Evolutionary conservation across 2,329 filamentous ascomycete genomes (phyloP).

Genomic region (Aspergillus fumigatus): DNA sequence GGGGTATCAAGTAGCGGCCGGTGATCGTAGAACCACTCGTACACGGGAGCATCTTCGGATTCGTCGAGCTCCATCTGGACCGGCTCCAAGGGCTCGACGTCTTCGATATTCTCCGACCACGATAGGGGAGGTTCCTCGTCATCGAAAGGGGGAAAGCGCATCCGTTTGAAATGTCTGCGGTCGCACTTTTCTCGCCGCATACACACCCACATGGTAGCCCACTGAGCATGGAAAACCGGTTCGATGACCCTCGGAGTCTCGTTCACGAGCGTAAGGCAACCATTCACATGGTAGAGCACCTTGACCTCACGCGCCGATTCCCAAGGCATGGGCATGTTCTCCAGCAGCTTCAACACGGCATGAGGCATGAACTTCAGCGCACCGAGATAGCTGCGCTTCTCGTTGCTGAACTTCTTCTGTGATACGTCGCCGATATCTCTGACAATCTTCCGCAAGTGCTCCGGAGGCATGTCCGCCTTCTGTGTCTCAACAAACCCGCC

Average conservation of each 20-base stretch:
- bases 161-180: conserved; percentile 91
- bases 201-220: conserved; percentile 98
- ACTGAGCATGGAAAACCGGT: conserved; percentile 95
- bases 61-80: conserved; percentile 99
- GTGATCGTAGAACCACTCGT: conserved; percentile 98
- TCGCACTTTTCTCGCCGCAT: conserved; percentile 99
- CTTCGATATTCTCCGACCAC: conserved; percentile 98
- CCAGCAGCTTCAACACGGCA: conserved; percentile 89
- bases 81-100: conserved; percentile 93
- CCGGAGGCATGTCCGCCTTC: conserved; percentile 97
- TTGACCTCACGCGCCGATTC: conserved; percentile 95
- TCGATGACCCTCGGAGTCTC: conserved; percentile 96
- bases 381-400: conserved; percentile 96
- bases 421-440: conserved; percentile 98
- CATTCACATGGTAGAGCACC: conserved; percentile 96
- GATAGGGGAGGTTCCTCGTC: conserved; percentile 96
- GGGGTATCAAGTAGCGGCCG: conserved; percentile 82
- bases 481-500: conserved; percentile 96
- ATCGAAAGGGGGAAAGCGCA: conserved; percentile 98
- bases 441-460: conserved; percentile 97
- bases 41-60: conserved; percentile 82
- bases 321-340: conserved; percentile 99
- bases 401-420: conserved; percentile 97
- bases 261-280: conserved; percentile 93
- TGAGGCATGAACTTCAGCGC: conserved; percentile 99